A percentile compares a stretch with the other conserved stretches of the same genome.
phyloP scores from a whole-genome alignment of 2,329 filamentous ascomycete genomes.

The Aureobasidium subglaciale region DNA sequence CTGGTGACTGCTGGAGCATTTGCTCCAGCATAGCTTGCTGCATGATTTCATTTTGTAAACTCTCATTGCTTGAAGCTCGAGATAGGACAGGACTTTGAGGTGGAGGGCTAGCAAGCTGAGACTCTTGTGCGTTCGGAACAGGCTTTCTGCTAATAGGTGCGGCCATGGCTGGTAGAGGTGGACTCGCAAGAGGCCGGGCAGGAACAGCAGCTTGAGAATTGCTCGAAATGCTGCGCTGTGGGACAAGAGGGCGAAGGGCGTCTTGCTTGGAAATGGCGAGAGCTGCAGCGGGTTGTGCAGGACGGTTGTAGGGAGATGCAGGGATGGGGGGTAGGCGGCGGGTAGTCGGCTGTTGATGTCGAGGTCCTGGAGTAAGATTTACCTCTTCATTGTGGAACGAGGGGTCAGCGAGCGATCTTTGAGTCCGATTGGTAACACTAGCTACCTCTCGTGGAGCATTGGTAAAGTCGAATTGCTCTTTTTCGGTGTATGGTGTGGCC shows the following conservation, averaged over 20 bases:
- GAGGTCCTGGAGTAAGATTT: conserved; percentile 19
- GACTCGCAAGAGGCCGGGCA: background rate
- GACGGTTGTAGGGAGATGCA: conserved; percentile 34
- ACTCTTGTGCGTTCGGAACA: background rate
- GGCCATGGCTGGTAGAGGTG: background rate
- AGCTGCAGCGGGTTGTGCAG: conserved; percentile 25
- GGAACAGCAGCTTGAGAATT: conserved; percentile 18
- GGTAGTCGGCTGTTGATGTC: conserved; percentile 15
- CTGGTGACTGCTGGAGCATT: conserved; percentile 26
- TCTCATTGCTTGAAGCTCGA: conserved; percentile 31
- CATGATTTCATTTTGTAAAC: conserved; percentile 37
- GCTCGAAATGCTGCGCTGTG: conserved; percentile 23
- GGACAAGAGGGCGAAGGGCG: conserved; percentile 23
- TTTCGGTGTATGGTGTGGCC: conserved; percentile 21
- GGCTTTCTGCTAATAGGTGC: conserved; percentile 4
- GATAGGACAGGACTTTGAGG: conserved; percentile 18
- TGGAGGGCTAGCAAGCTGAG: background rate
- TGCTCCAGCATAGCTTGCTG: conserved; percentile 39
- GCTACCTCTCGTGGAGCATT: conserved; percentile 28
- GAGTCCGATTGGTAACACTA: conserved; percentile 30
- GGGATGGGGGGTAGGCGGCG: conserved; percentile 39
- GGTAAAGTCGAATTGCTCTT: conserved; percentile 28
- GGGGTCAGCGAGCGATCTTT: conserved; percentile 47
- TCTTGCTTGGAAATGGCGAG: conserved; percentile 3
- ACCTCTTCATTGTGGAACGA: conserved; percentile 46